Percentiles rank a stretch among this genome's conserved stretches.
Evolutionary conservation across 108 stramenopile species (phyloP).

Genomic region (Nannochloropsis salina): DNA sequence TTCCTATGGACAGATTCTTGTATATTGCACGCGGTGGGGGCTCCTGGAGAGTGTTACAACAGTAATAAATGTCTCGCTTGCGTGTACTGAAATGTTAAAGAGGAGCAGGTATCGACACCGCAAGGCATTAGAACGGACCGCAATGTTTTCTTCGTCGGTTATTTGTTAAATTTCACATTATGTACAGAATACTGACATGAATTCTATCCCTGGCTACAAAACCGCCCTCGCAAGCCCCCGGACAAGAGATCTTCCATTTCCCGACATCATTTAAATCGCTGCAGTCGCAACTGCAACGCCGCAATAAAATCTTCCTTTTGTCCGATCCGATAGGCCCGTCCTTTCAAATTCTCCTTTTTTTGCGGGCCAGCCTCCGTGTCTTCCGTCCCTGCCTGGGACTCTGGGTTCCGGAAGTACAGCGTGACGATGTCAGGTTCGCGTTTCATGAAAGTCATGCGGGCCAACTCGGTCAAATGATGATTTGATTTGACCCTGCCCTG

Average conservation of each 20-base stretch:
- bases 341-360: constrained; percentile 29
- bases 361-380: neutral
- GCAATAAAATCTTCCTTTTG: constrained; percentile 38
- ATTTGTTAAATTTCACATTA: no score
- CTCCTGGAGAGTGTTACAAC: no score
- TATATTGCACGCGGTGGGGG: no score
- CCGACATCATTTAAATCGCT: constrained; percentile 30
- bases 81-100: no score
- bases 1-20: no score
- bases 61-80: no score
- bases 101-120: no score
- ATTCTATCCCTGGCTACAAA: no score
- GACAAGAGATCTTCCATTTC: neutral
- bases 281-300: constrained; percentile 25
- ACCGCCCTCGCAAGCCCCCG: no score
- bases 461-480: constrained; percentile 51
- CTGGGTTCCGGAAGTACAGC: constrained; percentile 28
- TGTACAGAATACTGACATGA: no score
- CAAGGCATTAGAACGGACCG: no score
- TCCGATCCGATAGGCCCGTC: constrained; percentile 25
- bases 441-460: constrained; percentile 50
- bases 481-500: constrained; percentile 47
- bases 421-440: constrained; percentile 40
- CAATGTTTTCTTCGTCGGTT: no score
- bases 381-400: neutral